Conservation (phyloP, 805 yeast species). For the Starmerella geochares region DNA sequence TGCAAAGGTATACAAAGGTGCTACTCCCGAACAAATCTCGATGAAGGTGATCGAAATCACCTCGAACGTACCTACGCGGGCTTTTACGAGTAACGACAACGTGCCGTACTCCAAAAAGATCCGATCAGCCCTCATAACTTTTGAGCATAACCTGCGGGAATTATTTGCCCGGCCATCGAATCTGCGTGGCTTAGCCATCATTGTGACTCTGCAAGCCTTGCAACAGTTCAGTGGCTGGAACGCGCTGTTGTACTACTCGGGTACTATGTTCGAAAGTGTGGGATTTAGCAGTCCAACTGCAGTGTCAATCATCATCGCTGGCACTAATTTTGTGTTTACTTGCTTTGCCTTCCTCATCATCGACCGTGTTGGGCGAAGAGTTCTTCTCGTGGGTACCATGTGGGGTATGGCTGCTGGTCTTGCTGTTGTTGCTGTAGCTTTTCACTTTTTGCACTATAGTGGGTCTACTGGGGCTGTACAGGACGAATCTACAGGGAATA, state of each 20-base stretch:
- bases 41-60: constrained; percentile 51
- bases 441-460: constrained; percentile 66
- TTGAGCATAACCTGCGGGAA: constrained; percentile 29
- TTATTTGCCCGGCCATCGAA: constrained; percentile 42
- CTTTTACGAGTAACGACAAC: constrained; percentile 23
- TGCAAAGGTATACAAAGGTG: constrained; percentile 49
- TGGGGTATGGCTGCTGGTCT: constrained; percentile 77
- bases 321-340: constrained; percentile 86
- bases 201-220: constrained; percentile 89
- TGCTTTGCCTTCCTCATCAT: constrained; percentile 75
- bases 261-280: constrained; percentile 82
- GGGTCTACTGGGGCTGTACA: constrained; percentile 39
- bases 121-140: constrained; percentile 23
- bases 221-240: constrained; percentile 97
- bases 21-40: constrained; percentile 54
- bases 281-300: constrained; percentile 89
- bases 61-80: constrained; percentile 24
- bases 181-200: constrained; percentile 77
- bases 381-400: constrained; percentile 63
- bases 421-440: constrained; percentile 76
- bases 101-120: constrained; percentile 19
- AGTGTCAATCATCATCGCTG: constrained; percentile 86
- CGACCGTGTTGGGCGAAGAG: constrained; percentile 80
- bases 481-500: constrained; percentile 12
- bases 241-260: constrained; percentile 88